Percentiles rank a stretch among this genome's conserved stretches.
Evolutionary conservation across 495 filamentous ascomycete genomes (phyloP).

Genomic region (Sordaria brevicollis): DNA sequence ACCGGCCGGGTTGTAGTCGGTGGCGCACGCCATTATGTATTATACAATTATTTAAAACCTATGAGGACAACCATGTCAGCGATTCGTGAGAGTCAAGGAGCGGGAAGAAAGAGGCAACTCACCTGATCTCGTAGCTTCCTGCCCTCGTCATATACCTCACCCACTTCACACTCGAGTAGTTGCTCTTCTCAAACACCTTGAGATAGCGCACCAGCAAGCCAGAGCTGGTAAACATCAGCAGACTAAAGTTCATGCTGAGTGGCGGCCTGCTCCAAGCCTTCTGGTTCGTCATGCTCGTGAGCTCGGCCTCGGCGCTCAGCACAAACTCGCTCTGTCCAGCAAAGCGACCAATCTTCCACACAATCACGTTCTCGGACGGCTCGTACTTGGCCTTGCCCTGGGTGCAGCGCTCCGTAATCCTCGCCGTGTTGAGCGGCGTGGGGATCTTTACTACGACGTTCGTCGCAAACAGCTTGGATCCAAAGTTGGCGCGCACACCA

Average conservation of each 20-base stretch:
- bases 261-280: conserved; percentile 96
- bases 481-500: conserved; percentile 93
- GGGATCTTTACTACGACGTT: conserved; percentile 95
- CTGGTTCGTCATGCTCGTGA: conserved; percentile 96
- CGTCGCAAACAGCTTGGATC: conserved; percentile 90
- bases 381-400: conserved; percentile 99
- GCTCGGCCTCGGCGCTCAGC: conserved; percentile 81
- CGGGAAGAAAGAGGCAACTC: conserved; percentile 3
- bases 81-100: neutral
- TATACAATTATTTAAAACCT: conserved; percentile 11
- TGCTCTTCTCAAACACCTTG: conserved; percentile 99
- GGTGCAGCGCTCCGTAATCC: conserved; percentile 83
- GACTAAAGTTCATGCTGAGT: conserved; percentile 77
- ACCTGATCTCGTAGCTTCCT: conserved; percentile 72
- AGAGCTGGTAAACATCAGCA: conserved; percentile 96
- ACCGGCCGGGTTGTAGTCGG: neutral
- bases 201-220: conserved; percentile 89
- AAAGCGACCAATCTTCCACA: conserved; percentile 98
- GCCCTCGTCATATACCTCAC: conserved; percentile 98
- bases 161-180: conserved; percentile 98
- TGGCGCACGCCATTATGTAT: neutral
- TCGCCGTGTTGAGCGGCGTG: conserved; percentile 91
- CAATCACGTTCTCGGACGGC: conserved; percentile 92
- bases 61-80: neutral
- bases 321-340: conserved; percentile 93